A percentile compares a stretch with the other conserved stretches of the same genome.
phyloP scores from a whole-genome alignment of 2,329 filamentous ascomycete species.

The Claviceps purpurea region DNA sequence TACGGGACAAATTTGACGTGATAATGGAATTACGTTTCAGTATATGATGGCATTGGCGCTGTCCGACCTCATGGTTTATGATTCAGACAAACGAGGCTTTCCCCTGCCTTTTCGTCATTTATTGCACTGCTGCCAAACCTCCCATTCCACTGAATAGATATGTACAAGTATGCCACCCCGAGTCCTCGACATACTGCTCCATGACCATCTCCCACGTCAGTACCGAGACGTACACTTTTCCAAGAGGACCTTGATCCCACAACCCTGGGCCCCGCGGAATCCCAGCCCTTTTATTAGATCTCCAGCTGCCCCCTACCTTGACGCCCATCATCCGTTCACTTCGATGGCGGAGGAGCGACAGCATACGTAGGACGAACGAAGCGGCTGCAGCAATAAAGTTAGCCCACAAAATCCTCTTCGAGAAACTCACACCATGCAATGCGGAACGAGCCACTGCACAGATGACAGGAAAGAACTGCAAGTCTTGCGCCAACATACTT shows the following conservation, averaged over 20 bases:
- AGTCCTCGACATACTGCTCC: background rate
- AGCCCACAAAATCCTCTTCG: background rate
- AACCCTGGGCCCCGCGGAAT: no score
- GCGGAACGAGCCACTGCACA: no score
- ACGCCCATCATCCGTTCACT: constrained; percentile 26
- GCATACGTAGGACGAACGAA: constrained; percentile 73
- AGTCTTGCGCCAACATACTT: constrained; percentile 42
- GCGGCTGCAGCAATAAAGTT: constrained; percentile 26
- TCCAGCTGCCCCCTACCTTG: background rate
- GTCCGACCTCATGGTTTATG: no score
- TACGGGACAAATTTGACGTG: no score
- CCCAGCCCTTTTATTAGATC: background rate
- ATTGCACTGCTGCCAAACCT: background rate
- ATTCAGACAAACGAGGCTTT: no score
- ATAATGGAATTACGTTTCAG: no score
- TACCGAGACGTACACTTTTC: no score
- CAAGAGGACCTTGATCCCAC: background rate
- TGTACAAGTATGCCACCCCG: background rate
- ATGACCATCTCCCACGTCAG: background rate
- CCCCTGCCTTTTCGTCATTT: no score
- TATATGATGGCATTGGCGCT: no score
- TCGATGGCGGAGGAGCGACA: constrained; percentile 51
- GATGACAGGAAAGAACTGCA: background rate
- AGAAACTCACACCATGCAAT: background rate
- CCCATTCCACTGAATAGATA: background rate